Base-by-base conservation (phyloP, 352 stramenopile species). In the Pythium dissotocum region DNA sequence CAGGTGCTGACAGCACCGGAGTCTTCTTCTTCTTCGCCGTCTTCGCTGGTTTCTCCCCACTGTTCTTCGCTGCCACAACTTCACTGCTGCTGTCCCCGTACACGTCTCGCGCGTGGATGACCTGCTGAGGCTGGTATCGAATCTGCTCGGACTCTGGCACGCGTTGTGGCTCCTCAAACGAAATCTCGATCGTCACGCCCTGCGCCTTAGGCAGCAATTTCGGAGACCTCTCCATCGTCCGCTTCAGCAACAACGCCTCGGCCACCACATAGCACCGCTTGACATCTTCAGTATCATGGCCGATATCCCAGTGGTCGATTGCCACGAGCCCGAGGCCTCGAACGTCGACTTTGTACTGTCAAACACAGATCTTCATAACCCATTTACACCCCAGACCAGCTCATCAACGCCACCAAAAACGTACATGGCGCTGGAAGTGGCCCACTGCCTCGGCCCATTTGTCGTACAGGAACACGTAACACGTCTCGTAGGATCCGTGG, bases 391-490 rank as follows among this genome's bases (percentile, higher is more conserved):
- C 10, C 4, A 26, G 4, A 14, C 9, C n/a, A 6, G 18, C 38
- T 62, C 16, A 36, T 10, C 30, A 38, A 9, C 38, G 2, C 36
- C 38, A 58, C 7, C 12, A 33, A 38, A 35, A 36, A 79, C 80
- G 70, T 78, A 80, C 85, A 66, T 87, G 75, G 35, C 80, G 80
- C 64, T 89, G 76, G 33, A 94, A 71, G 49, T 85, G 83, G 51
- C 77, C 59, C 69, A 91, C 79, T 21, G 77, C 80, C 21, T 73
- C 64, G 24, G 83, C 84, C 86, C 86, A 94, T 33, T 80, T 76
- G 61, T 94, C 80, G 67, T 94, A 94, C 36, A 92, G 77, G 63
- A 85, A 94, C 58, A 94, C 80, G 24, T 82, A 63, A 54, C 69
- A 82, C 58, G 75, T 78, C 61, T 85, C 64, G 55, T 77, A 88